A percentile compares a stretch with the other conserved stretches of the same genome.
Evolutionary conservation across 768 basidiomycete genomes (phyloP).

Genomic region (Coprinopsis sp.): DNA sequence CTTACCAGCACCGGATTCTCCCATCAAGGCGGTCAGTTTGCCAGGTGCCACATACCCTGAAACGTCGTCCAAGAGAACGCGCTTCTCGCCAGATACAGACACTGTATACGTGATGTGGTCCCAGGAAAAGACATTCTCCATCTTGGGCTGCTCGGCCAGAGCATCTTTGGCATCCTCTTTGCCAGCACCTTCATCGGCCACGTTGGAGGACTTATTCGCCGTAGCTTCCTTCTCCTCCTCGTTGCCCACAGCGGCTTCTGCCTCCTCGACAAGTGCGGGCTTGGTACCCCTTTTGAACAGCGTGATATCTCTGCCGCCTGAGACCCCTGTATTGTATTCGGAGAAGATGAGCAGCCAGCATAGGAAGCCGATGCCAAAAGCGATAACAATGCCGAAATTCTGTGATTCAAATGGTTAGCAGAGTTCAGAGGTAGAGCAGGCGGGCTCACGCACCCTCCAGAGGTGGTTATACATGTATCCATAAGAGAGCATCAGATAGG

Average conservation of each 20-base stretch:
- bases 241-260: slow-evolving; percentile 21
- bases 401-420: slow-evolving; percentile 17
- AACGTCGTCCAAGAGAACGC: slow-evolving; percentile 61
- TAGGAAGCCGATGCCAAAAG: slow-evolving; percentile 61
- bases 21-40: slow-evolving; percentile 77
- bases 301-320: slow-evolving; percentile 37
- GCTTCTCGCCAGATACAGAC: slow-evolving; percentile 40
- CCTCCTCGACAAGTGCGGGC: slow-evolving; percentile 22
- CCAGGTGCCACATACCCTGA: slow-evolving; percentile 82
- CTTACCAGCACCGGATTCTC: slow-evolving; percentile 45
- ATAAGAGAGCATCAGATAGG: slow-evolving; percentile 46
- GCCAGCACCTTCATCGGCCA: slow-evolving; percentile 27
- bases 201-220: slow-evolving; percentile 16
- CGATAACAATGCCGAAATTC: slow-evolving; percentile 68
- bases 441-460: slow-evolving; percentile 43
- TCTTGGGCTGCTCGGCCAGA: slow-evolving; percentile 37
- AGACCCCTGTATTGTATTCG: slow-evolving; percentile 42
- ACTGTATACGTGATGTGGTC: slow-evolving; percentile 65
- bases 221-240: slow-evolving; percentile 32
- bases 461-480: slow-evolving; percentile 38
- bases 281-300: slow-evolving; percentile 64
- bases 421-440: neutral
- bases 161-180: slow-evolving; percentile 28
- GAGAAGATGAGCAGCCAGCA: slow-evolving; percentile 53
- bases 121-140: slow-evolving; percentile 77